Conservation (phyloP, 352 stramenopile species). For the Globisporangium abappressorium region DNA sequence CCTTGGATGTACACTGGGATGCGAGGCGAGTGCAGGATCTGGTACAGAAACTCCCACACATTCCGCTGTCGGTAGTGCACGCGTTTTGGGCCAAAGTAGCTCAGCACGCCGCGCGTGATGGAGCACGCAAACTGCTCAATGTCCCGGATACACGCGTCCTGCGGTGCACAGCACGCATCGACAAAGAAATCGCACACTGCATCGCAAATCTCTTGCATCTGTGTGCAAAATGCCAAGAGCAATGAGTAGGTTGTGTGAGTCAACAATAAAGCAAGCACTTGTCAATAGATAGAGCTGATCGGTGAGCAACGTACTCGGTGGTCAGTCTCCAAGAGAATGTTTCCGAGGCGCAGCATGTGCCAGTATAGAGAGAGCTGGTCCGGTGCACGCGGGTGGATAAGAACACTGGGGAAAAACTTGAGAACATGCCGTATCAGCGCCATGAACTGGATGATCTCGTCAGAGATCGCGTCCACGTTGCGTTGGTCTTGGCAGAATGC, state of each 20-base stretch:
- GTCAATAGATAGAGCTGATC: not conserved
- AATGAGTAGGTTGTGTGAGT: not conserved
- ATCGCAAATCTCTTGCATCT: conserved; percentile 66
- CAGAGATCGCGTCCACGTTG: conserved; percentile 35
- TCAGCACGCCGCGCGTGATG: conserved; percentile 43
- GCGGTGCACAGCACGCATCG: conserved; percentile 34
- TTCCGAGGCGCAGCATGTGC: conserved; percentile 40
- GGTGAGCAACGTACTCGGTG: conserved; percentile 38
- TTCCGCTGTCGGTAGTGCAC: conserved; percentile 47
- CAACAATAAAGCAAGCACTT: not conserved
- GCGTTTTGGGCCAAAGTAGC: conserved; percentile 47
- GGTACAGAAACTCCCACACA: conserved; percentile 71
- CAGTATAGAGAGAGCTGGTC: conserved; percentile 35
- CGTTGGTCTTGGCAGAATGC: conserved; percentile 30
- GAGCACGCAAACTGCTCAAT: conserved; percentile 34
- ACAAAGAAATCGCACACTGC: conserved; percentile 62
- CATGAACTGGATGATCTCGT: conserved; percentile 57
- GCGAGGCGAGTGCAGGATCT: conserved; percentile 63
- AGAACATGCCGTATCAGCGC: conserved; percentile 36
- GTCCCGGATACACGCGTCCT: conserved; percentile 33
- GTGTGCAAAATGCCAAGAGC: not conserved
- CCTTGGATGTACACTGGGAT: conserved; percentile 41
- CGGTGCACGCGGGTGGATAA: conserved; percentile 24
- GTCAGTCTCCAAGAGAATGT: conserved; percentile 48
- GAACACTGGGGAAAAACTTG: conserved; percentile 37